A percentile compares a stretch with the other conserved stretches of the same genome.
These are phyloP conservation scores for Ehretia macrophylla DNA, from an alignment of 257 asterid species.

Conservation along the genomic window DNA sequence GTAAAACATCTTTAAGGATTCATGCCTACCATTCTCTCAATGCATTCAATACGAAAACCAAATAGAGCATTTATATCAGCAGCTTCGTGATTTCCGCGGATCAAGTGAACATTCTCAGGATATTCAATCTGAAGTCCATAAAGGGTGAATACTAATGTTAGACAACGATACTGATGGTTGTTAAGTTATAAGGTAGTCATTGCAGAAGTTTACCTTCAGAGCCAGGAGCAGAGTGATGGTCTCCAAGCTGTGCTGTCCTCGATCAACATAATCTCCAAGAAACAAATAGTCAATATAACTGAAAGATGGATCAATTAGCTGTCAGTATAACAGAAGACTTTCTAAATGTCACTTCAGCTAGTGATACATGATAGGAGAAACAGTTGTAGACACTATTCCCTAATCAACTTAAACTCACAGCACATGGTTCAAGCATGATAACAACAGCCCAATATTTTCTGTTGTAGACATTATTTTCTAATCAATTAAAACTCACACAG, in stretches of 20 bases:
- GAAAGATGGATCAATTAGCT: conserved; percentile 33
- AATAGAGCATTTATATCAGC: conserved; percentile 98
- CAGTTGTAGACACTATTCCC: no score
- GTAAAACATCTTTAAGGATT: background rate
- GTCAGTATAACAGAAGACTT: background rate
- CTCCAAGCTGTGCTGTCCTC: conserved; percentile 99
- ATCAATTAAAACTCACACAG: no score
- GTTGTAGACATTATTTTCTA: no score
- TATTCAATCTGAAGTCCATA: conserved; percentile 67
- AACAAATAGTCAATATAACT: conserved; percentile 95
- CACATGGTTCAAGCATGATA: no score
- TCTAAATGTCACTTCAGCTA: background rate
- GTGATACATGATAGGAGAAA: background rate
- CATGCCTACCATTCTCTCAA: conserved; percentile 89
- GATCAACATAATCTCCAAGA: conserved; percentile 98
- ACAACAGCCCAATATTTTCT: no score
- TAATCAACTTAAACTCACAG: no score
- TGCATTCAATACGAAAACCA: conserved; percentile 99
- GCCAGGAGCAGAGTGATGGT: conserved; percentile 97
- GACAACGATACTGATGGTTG: background rate
- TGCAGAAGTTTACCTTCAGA: conserved; percentile 60
- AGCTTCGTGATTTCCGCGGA: conserved; percentile 99
- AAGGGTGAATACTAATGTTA: background rate
- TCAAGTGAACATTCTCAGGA: conserved; percentile 94
- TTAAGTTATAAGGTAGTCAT: background rate